A percentile compares a stretch with the other conserved stretches of the same genome.
phyloP scores from a whole-genome alignment of 2,329 filamentous ascomycete genomes.

The Ophiostoma novo-ulmi region DNA sequence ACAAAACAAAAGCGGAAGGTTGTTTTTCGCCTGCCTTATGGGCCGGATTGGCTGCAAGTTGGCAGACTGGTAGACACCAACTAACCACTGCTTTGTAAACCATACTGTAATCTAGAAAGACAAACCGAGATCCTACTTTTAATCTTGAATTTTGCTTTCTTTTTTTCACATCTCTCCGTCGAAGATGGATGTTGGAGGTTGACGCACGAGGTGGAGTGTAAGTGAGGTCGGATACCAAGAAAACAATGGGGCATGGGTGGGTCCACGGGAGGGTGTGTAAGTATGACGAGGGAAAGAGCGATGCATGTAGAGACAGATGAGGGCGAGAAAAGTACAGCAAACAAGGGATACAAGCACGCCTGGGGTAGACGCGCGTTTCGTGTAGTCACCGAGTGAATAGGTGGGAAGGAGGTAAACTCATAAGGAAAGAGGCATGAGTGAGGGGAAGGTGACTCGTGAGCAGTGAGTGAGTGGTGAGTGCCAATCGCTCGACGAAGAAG shows the following conservation, averaged over 20 bases:
- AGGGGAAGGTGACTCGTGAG: background rate
- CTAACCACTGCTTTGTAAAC: too few relatives aligned
- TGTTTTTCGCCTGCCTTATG: background rate
- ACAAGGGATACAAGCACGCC: slow-evolving; percentile 7
- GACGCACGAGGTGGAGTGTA: slow-evolving; percentile 10
- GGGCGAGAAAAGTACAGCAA: slow-evolving; percentile 14
- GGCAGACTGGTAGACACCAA: background rate
- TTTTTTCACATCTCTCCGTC: background rate
- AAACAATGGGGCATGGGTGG: slow-evolving; percentile 20
- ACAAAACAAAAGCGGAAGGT: background rate
- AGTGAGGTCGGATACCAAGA: slow-evolving; percentile 14
- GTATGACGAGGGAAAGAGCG: slow-evolving; percentile 15
- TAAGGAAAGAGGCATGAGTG: background rate
- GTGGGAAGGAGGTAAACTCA: background rate
- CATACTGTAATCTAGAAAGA: too few relatives aligned
- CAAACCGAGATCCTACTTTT: background rate
- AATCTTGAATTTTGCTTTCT: slow-evolving; percentile 1
- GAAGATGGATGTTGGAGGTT: slow-evolving; percentile 11
- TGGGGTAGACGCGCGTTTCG: slow-evolving; percentile 9
- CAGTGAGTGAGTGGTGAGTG: background rate
- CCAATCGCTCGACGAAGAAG: background rate
- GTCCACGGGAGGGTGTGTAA: background rate
- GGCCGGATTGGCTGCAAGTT: background rate
- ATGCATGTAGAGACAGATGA: background rate
- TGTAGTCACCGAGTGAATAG: background rate